phyloP scores from a whole-genome alignment of 2,329 filamentous ascomycete genomes.

The Talaromyces sp. region DNA sequence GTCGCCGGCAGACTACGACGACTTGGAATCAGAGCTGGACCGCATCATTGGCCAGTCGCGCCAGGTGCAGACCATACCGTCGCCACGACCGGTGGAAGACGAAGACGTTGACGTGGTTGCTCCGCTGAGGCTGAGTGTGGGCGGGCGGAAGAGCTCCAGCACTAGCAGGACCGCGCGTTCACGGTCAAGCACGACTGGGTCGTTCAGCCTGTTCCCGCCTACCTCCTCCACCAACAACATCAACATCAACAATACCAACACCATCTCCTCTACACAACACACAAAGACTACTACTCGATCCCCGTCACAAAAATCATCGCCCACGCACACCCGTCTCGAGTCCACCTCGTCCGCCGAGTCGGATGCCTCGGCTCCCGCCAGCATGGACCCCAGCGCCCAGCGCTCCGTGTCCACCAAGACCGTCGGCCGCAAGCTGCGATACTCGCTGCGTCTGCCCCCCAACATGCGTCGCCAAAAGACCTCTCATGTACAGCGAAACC shows the following conservation, averaged over 20 bases:
- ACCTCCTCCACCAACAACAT: background rate
- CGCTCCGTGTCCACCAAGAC: background rate
- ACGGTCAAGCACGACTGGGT: background rate
- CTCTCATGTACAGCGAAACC: background rate
- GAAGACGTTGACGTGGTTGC: background rate
- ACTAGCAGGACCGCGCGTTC: background rate
- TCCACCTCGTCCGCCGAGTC: background rate
- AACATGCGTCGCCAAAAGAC: constrained; percentile 1
- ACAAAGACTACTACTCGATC: background rate
- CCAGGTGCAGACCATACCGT: background rate
- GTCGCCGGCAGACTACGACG: constrained; percentile 31
- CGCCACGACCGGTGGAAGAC: background rate
- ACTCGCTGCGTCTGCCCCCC: constrained; percentile 2
- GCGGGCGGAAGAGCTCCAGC: background rate
- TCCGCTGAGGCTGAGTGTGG: background rate
- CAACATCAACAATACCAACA: background rate
- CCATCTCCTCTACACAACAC: background rate
- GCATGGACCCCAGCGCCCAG: background rate
- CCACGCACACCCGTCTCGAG: background rate
- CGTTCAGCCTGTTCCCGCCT: constrained; percentile 5
- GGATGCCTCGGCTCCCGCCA: background rate
- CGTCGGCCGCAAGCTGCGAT: constrained; percentile 4
- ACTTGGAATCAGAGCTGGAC: constrained; percentile 30
- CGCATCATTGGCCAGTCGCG: constrained; percentile 16
- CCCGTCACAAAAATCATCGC: background rate